Evolutionary conservation across 1,284 basidiomycete genomes (phyloP).

Genomic region (Trametes versicolor): DNA sequence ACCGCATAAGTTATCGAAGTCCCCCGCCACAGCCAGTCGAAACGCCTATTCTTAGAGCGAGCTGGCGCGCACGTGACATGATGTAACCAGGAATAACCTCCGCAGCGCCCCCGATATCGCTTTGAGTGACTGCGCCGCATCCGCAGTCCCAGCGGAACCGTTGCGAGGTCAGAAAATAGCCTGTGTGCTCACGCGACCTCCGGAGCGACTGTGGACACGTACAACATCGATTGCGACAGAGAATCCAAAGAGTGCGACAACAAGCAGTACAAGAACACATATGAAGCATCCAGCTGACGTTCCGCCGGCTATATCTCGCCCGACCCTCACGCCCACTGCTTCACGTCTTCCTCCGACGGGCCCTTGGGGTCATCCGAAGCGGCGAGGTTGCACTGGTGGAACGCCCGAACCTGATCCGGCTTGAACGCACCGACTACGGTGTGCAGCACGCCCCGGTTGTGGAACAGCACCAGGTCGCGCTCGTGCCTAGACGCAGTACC

Average conservation of each 20-base stretch:
- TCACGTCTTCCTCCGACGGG: constrained; percentile 69
- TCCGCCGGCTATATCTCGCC: constrained; percentile 3
- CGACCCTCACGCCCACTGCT: constrained; percentile 56
- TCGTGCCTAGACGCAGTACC: constrained; percentile 50
- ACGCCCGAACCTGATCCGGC: constrained; percentile 75
- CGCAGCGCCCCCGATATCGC: constrained; percentile 21
- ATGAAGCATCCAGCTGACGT: not conserved
- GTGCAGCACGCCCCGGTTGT: constrained; percentile 82
- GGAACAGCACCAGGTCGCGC: constrained; percentile 74
- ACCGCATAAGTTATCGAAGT: constrained; percentile 11
- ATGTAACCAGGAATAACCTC: not conserved
- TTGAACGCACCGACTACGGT: constrained; percentile 81
- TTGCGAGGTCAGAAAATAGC: not conserved
- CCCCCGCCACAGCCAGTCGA: not conserved
- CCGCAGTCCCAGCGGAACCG: not conserved
- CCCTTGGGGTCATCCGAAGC: constrained; percentile 76
- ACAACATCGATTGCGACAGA: not conserved
- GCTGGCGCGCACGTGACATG: constrained; percentile 10
- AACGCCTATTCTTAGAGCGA: constrained; percentile 12
- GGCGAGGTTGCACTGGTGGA: constrained; percentile 87
- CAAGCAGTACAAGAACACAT: not conserved
- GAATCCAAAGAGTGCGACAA: not conserved
- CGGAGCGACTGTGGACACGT: not conserved
- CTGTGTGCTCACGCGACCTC: not conserved
- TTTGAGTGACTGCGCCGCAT: not conserved